Evolutionary conservation across 768 basidiomycete species (phyloP), one percentile per base, ranked within the genome.

Genomic region (Suillus lakei): DNA sequence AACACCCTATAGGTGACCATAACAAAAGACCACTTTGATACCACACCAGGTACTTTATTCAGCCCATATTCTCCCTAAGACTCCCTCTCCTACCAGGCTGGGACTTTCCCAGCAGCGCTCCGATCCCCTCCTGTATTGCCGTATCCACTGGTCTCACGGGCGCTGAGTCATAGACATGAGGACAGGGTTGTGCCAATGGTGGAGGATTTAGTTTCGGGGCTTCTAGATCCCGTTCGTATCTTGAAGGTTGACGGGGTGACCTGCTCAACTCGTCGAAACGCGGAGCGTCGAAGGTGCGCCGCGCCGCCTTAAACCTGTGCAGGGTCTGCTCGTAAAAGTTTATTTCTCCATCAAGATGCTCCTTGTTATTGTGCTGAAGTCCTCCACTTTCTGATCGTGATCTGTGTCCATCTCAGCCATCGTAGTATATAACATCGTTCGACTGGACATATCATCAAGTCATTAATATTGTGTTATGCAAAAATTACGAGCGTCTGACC

Each of bases 401-500:
- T 93, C 92, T 1, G 84, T 87, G 59, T 92, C 91, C 82, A 95
- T 88, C 79, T 96, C 93, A 1, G 94, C 92, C 88, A 94, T 90
- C 2, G 93, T 95, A 10, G 88, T 88, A 74, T 96, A 95, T 32
- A 96, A 79, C 88, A 56, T 90, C 88, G 69, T 90, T 82, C 16
- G 83, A 74, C 88, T 91, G 72, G 16, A 34, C 12, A n/a, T 23
- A 50, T 36, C 64, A 67, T 64, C 15, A 56, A 34, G 30, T 32
- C 64, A 62, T n/a, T n/a, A n/a, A n/a, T n/a, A n/a, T 23, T 10
- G 53, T 28, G 32, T 6, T 16, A 9, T n/a, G 9, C 38, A 3
- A 48, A 63, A 53, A 39, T 54, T 23, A 4, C 32, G 18, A 63
- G n/a, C 55, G 13, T 73, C 78, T 69, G 75, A 83, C 84, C 23